Evolutionary conservation across 305 asterid species (phyloP), one percentile per base, ranked within the genome.

Genomic region (Plantago lanceolata): DNA sequence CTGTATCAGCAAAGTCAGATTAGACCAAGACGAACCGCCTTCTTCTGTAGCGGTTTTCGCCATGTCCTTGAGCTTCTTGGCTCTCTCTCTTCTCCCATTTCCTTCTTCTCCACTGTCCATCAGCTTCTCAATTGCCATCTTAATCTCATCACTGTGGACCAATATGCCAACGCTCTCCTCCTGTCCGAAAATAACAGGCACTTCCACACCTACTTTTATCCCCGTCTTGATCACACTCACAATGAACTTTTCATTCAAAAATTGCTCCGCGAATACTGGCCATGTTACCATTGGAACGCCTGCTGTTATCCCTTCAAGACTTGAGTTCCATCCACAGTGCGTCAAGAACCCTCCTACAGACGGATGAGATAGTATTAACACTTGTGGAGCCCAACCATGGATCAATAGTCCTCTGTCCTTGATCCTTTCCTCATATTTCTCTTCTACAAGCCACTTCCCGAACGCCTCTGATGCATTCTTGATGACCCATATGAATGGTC

Each of bases 321-420:
- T 73, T 0, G 85, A 82, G 59, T 82, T 82, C 85, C 85, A 82
- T 0, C 85, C 87, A 52, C 83, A 82, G 21, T 82, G 87, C 18
- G 85, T 79, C 8, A 82, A 19, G 51, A 82, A 79, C 0, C 83
- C 85, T 0, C 83, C 78, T 0, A 81, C 13, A 0, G 89, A 54
- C 0, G 59, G 67, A 16, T 83, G 84, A 5, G 80, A 76, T 26
- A 83, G 40, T 0, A 83, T 81, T 61, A 78, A 33, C 4, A 83
- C 76, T 72, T 83, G 86, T 16, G 86, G 83, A 3, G 89, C 89
- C 86, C 89, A 83, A 0, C 86, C 89, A 19, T 72, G 71, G 55
- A 81, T 79, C 64, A 81, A 18, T 18, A 80, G 67, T 8, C 86
- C 85, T 63, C 79, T 57, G 6, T 75, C 81, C 53, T 56, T 7